These are phyloP conservation scores for Colletotrichum viniferum DNA, from an alignment of 2,329 filamentous ascomycete species.

Conservation along the genomic window DNA sequence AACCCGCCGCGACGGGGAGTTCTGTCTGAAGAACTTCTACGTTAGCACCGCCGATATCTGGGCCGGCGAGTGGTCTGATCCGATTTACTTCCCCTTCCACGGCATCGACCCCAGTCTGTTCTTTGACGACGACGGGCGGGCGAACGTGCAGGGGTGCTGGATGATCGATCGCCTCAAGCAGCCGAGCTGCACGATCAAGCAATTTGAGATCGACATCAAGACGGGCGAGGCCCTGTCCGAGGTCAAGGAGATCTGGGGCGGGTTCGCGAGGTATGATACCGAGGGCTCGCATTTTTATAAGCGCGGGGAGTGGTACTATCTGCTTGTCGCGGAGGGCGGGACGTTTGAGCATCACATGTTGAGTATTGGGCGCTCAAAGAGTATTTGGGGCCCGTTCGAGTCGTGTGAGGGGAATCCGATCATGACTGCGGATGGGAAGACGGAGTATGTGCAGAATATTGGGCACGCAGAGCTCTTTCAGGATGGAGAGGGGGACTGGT, in stretches of 20 bases:
- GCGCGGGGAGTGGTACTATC: constrained; percentile 39
- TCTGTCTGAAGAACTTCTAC: constrained; percentile 25
- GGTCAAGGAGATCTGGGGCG: constrained; percentile 19
- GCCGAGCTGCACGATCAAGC: constrained; percentile 16
- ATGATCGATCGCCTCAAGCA: constrained; percentile 8
- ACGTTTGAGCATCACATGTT: constrained; percentile 32
- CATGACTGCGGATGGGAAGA: constrained; percentile 46
- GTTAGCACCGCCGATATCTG: constrained; percentile 27
- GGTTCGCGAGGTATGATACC: constrained; percentile 26
- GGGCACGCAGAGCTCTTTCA: constrained; percentile 63
- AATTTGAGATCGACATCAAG: constrained; percentile 25
- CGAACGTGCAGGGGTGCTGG: constrained; percentile 34
- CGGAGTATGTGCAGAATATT: constrained; percentile 53
- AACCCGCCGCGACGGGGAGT: neutral
- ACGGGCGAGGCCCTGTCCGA: constrained; percentile 26
- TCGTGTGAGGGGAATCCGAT: constrained; percentile 44
- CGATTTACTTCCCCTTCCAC: constrained; percentile 39
- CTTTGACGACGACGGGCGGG: constrained; percentile 40
- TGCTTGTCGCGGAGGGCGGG: constrained; percentile 46
- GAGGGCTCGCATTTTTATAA: constrained; percentile 41
- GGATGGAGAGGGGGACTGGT: constrained; percentile 44
- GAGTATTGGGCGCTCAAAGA: constrained; percentile 23
- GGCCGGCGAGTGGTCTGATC: constrained; percentile 28
- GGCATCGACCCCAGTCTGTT: constrained; percentile 55
- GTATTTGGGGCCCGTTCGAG: constrained; percentile 30